Evolutionary conservation across 768 basidiomycete genomes (phyloP), one percentile per base, ranked within the genome.

Genomic region (Boletus tomentosulus): DNA sequence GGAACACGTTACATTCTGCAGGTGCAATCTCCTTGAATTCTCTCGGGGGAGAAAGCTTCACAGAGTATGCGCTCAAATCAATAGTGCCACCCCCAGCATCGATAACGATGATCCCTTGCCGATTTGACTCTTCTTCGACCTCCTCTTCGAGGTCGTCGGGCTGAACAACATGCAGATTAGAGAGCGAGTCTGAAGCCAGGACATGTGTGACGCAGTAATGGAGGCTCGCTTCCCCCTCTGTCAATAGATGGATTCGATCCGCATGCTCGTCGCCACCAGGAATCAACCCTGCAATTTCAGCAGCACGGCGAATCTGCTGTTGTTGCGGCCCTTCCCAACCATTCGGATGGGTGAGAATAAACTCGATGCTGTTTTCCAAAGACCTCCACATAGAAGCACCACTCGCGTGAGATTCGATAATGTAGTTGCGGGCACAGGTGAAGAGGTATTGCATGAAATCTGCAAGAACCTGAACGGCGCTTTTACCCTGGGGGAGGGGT

Each of bases 51-150:
- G 24, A 13, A 11, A 22, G 12, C 41, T 42, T 22, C 12, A 34
- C 33, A 12, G 33, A 34, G 33, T 34, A 34, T 9, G 33, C 33
- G 50, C 33, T 34, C 33, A 34, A 34, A 34, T 34, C 33, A 34
- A 34, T 4, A 12, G 33, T 34, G 10, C 33, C 68, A 1, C 76
- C 74, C 9, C 79, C 80, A 22, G 59, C 62, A 60, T 80, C 80
- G n/a, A 79, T 68, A 9, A 81, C 61, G n/a, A 79, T 64, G 7
- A 79, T 56, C 0, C 70, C 71, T 25, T 69, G 53, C 0, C 66
- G 67, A 2, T 64, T 76, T 72, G 57, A 25, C 11, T 34, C 50
- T 8, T 50, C 35, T 15, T 44, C 50, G 0, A 9, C 52, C 4
- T 61, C 54, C 0, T 55, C 52, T 12, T 41, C 44, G 12, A 4